Percentiles rank a stretch among this genome's conserved stretches.
Evolutionary conservation across 176 grass and related monocot genomes (phyloP).

Genomic region (Carex myosuroides): DNA sequence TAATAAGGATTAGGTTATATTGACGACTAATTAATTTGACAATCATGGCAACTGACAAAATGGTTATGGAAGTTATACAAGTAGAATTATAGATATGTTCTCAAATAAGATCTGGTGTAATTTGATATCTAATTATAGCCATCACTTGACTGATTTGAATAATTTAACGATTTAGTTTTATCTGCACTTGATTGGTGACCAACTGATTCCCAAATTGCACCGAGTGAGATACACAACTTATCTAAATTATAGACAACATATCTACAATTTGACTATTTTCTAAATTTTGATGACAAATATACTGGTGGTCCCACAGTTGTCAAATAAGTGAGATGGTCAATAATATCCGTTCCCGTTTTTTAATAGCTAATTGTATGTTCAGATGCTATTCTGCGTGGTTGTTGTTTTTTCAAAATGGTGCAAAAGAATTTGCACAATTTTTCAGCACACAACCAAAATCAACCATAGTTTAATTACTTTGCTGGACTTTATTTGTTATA

Average conservation of each 20-base stretch:
- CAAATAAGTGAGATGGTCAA: neutral
- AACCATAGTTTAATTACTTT: neutral
- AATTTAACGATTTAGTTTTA: neutral
- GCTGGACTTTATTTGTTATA: neutral
- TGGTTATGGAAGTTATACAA: neutral
- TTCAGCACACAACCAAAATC: constrained; percentile 24
- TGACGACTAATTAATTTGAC: neutral
- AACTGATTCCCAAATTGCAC: neutral
- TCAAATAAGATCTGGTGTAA: neutral
- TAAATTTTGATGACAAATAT: neutral
- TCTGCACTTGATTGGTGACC: neutral
- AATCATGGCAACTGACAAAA: neutral
- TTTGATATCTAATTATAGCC: neutral
- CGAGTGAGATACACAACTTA: neutral
- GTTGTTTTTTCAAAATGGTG: constrained; percentile 21
- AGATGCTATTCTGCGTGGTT: neutral
- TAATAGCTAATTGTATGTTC: neutral
- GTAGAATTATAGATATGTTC: neutral
- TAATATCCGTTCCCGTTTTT: neutral
- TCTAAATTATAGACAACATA: neutral
- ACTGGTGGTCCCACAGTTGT: neutral
- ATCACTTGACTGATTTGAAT: neutral
- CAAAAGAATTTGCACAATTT: constrained; percentile 15
- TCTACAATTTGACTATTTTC: neutral
- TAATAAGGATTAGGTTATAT: neutral